Evolutionary conservation across 257 asterid genomes (phyloP).

Genomic region (Marsdenia floribunda): DNA sequence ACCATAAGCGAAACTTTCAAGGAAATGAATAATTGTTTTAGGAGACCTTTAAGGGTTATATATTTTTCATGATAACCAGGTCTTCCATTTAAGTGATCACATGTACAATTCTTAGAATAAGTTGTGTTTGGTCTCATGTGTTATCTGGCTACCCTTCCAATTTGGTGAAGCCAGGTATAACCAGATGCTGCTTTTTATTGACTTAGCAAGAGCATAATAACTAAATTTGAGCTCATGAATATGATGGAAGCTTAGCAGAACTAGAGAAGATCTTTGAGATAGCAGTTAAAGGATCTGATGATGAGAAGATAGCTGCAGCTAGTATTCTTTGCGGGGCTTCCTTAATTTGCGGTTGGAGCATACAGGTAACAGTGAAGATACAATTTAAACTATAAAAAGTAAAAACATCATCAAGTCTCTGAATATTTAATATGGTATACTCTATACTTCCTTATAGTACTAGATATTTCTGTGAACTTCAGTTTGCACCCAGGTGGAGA

Average conservation of each 20-base stretch:
- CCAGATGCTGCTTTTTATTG: constrained; percentile 32
- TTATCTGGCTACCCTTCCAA: constrained; percentile 22
- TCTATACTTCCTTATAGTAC: neutral
- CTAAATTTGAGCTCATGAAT: constrained; percentile 88
- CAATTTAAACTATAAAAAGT: neutral
- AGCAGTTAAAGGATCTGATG: constrained; percentile 68
- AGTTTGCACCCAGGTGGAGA: neutral
- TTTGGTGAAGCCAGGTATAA: constrained; percentile 31
- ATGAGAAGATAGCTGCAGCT: constrained; percentile 83
- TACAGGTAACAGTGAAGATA: constrained; percentile 55
- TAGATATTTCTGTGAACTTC: neutral
- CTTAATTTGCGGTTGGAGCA: constrained; percentile 74
- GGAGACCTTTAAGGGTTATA: neutral
- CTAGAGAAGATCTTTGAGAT: constrained; percentile 81
- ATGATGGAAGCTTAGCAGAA: constrained; percentile 96
- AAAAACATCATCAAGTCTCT: neutral
- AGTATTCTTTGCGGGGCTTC: constrained; percentile 89
- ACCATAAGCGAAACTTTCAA: neutral
- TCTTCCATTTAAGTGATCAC: neutral
- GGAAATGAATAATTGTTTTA: neutral
- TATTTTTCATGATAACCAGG: neutral
- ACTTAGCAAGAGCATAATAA: constrained; percentile 54
- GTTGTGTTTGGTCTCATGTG: constrained; percentile 11
- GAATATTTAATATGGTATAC: neutral
- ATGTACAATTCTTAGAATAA: constrained; percentile 1